phyloP scores from a whole-genome alignment of 306 rosid genomes.

The Corylus americana region DNA sequence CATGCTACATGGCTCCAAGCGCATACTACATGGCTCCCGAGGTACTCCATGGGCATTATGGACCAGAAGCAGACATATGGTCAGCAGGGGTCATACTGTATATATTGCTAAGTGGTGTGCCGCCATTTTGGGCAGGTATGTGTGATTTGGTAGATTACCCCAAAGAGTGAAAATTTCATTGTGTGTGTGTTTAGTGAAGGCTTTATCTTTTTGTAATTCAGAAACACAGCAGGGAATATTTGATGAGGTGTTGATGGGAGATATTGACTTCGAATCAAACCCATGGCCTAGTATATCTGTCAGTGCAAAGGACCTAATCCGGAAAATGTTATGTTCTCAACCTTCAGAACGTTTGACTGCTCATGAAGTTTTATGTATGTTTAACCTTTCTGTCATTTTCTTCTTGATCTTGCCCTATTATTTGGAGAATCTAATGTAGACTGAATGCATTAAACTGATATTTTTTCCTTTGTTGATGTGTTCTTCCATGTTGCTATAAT shows the following conservation, averaged over 20 bases:
- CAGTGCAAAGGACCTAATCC: conserved; percentile 80
- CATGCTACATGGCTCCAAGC: conserved; percentile 47
- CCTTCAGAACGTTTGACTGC: conserved; percentile 83
- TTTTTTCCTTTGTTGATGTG: too few relatives aligned
- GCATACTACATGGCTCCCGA: conserved; percentile 96
- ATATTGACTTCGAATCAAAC: conserved; percentile 84
- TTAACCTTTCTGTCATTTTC: conserved; percentile 30
- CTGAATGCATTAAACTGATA: too few relatives aligned
- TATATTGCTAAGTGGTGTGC: conserved; percentile 88
- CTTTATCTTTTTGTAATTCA: conserved; percentile 47
- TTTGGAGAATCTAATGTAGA: neutral
- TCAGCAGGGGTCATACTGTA: conserved; percentile 90
- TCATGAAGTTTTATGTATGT: conserved; percentile 88
- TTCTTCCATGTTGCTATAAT: too few relatives aligned
- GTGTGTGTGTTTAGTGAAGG: conserved; percentile 32
- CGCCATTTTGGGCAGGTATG: conserved; percentile 94
- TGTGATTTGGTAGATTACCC: neutral
- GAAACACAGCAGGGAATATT: conserved; percentile 96
- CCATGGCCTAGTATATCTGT: conserved; percentile 91
- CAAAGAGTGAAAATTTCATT: conserved; percentile 11
- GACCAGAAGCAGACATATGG: conserved; percentile 97
- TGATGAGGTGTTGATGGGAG: conserved; percentile 88
- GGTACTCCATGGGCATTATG: conserved; percentile 89
- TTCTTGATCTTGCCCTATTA: conserved; percentile 9
- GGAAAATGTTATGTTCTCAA: conserved; percentile 78